A percentile compares a stretch with the other conserved stretches of the same genome.
Evolutionary conservation across 164 flowering plant genomes (phyloP).

Genomic region (Magnolia changhungtana): DNA sequence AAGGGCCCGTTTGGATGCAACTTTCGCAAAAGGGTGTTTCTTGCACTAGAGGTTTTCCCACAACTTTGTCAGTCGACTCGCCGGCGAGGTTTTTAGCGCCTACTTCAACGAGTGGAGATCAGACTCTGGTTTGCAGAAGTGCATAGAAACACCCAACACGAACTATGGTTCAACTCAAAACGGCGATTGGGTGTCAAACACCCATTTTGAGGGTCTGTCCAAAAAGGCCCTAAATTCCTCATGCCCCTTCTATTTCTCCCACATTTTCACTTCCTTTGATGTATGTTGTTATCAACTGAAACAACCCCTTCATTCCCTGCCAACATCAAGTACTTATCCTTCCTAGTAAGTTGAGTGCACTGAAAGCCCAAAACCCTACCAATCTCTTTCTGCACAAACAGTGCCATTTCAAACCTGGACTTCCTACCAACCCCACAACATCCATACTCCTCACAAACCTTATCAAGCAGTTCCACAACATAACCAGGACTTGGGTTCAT

Average conservation of each 20-base stretch:
- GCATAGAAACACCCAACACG: no score
- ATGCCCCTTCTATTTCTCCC: not conserved
- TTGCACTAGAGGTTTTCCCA: no score
- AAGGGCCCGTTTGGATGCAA: no score
- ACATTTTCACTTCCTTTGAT: not conserved
- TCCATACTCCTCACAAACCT: constrained; percentile 11
- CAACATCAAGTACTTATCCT: constrained; percentile 55
- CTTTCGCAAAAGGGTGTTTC: no score
- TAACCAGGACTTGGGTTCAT: constrained; percentile 34
- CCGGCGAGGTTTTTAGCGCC: no score
- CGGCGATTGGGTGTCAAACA: no score
- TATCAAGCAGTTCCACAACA: constrained; percentile 23
- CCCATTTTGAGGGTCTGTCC: no score
- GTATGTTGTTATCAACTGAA: not conserved
- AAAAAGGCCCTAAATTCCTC: not conserved
- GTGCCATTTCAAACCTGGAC: constrained; percentile 51
- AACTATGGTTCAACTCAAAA: no score
- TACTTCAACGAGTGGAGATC: no score
- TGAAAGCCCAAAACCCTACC: constrained; percentile 48
- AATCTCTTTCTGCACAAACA: constrained; percentile 44
- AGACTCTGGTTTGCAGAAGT: no score
- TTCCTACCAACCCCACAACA: constrained; percentile 21
- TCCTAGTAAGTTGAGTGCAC: constrained; percentile 63
- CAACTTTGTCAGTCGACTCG: no score
- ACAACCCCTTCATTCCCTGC: constrained; percentile 58